Base-by-base conservation (phyloP, 2,329 filamentous ascomycete genomes). In the Aspergillus hortae region DNA sequence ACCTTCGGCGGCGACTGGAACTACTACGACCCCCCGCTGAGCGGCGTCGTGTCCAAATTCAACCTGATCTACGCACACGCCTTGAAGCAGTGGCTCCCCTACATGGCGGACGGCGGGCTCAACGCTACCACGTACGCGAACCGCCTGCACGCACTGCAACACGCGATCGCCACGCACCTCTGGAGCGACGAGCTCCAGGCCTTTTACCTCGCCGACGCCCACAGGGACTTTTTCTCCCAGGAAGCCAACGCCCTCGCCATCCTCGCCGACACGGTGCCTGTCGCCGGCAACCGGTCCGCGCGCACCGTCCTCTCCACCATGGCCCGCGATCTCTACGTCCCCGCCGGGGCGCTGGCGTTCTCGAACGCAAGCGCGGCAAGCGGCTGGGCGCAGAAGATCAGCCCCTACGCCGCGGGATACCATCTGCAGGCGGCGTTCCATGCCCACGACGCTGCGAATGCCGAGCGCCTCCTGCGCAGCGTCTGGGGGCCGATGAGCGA, bases 171-270 rank as follows among this genome's bases (percentile, higher is more conserved):
- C 9, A 41, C 10, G 2, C 43, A 57, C 17, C 38, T 57, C 12
- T 57, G 55, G 55, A 57, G 51, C 27, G 35, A 51, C 11, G 4
- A 33, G 7, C 48, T 55, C 2, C 44, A 53, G 21, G 55, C 55
- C 5, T 57, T 53, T 30, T 53, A 49, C 12, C 50, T 50, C 9
- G 52, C 55, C 17, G 44, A 53, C 15, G 23, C 48, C 2, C 30
- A 55, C 44, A 27, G 38, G 35, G 53, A 55, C 14, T 49, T 55
- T 10, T 44, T 57, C 36, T 55, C 55, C 11, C 55, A 57, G 36
- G 55, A 57, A 41, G 53, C 54, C 7, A 56, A 56, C 15, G 45
- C 54, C 44, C 42, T 56, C 10, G 54, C 51, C 10, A 49, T 56
- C 15, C 51, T 56, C 14, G 52, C 45, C 19, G 51, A 53, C 14